Evolutionary conservation across 2,329 filamentous ascomycete genomes (phyloP), one percentile per base, ranked within the genome.

Genomic region (Thelonectria blattea): DNA sequence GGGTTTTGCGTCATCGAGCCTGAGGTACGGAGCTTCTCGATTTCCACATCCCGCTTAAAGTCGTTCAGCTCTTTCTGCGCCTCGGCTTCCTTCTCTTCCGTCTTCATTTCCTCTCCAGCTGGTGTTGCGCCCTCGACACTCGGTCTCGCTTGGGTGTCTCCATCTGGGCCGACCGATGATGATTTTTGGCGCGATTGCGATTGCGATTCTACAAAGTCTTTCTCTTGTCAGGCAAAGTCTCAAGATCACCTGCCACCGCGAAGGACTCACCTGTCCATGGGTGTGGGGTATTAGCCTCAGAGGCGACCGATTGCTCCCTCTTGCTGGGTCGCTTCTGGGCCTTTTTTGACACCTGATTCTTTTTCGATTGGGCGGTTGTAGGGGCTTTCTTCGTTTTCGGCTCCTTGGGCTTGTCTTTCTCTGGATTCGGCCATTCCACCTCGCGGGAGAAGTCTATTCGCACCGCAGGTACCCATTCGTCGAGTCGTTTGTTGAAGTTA

Each of bases 361-460:
- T 87, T 71, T 90, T 90, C n/a, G 83, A 80, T 41, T 72, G 72
- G 18, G 62, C 81, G 58, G 87, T 83, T 17, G 85, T 72, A 22
- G 85, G 71, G 27, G 75, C 83, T 66, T 91, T 89, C 78, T 96
- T 96, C 69, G 86, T 87, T 78, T 94, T 95, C 6, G 73, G 67
- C 22, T 89, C 86, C 71, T 97, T 96, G 1, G 89, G 83, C 71
- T 89, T 89, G 67, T 89, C 87, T 75, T 96, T 96, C 65, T 96
- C 93, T 10, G 93, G 92, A 62, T 88, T 90, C 18, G 95, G 95
- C 93, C 95, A 99, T 79, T 99, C 95, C 56, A 99, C 95, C 70
- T 97, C 93, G 67, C 92, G 89, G 1, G 85, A 82, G 59, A 99
- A 89, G 74, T 98, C 92, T 67, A 99, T 92, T 37, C 95, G 87